phyloP scores from a whole-genome alignment of 2,329 filamentous ascomycete genomes.

The Cryphonectria japonica region DNA sequence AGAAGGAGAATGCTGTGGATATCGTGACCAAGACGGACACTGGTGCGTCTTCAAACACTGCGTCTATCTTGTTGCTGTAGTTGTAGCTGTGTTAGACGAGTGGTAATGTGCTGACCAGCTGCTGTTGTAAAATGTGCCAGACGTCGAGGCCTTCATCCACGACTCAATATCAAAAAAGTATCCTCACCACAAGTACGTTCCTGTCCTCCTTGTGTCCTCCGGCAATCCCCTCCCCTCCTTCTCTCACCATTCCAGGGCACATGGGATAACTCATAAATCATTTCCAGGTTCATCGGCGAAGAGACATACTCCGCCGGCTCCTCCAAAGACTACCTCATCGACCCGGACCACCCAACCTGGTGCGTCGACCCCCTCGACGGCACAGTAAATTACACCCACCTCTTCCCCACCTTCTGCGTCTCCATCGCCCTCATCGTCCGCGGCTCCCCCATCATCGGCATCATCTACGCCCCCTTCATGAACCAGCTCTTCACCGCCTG shows the following conservation, averaged over 20 bases:
- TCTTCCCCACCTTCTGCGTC: constrained; percentile 82
- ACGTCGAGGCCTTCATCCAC: constrained; percentile 74
- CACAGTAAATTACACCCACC: constrained; percentile 81
- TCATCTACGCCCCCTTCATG: constrained; percentile 74
- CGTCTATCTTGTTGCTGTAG: neutral
- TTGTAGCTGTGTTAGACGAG: neutral
- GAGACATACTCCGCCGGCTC: constrained; percentile 73
- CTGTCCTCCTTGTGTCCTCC: neutral
- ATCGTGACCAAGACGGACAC: constrained; percentile 78
- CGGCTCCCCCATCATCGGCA: constrained; percentile 65
- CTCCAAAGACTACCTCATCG: constrained; percentile 70
- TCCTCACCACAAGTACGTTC: constrained; percentile 65
- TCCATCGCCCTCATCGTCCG: constrained; percentile 71
- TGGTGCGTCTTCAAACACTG: constrained; percentile 47
- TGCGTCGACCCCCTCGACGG: constrained; percentile 77
- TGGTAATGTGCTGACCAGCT: constrained; percentile 2
- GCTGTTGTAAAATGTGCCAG: constrained; percentile 42
- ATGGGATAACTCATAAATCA: neutral
- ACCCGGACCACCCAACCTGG: constrained; percentile 66
- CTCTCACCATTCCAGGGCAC: neutral
- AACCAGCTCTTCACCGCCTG: constrained; percentile 72
- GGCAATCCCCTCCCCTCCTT: too few relatives aligned
- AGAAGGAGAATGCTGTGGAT: constrained; percentile 78
- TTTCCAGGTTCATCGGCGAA: constrained; percentile 72
- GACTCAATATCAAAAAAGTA: constrained; percentile 61